These are phyloP conservation scores for Sclerotinia borealis DNA, from an alignment of 2,329 filamentous ascomycete species.

Conservation along the genomic window DNA sequence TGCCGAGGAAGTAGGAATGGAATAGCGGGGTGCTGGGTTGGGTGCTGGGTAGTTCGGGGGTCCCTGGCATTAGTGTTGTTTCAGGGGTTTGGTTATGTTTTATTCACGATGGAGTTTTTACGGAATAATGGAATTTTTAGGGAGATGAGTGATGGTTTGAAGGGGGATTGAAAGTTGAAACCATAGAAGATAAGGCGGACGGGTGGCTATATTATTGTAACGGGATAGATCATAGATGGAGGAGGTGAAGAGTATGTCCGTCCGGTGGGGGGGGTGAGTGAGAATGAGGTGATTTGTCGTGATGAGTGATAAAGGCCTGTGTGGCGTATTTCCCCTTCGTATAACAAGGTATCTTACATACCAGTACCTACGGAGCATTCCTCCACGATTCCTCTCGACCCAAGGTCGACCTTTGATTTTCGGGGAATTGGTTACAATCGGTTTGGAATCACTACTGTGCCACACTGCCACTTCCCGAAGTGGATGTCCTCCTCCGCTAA, in stretches of 20 bases:
- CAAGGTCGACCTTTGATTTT: not conserved
- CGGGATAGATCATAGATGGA: too few species aligned
- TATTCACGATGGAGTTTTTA: not conserved
- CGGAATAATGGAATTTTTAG: not conserved
- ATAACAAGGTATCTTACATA: not conserved
- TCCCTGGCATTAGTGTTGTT: slow-evolving; percentile 1
- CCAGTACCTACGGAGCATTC: too few species aligned
- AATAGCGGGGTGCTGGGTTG: not conserved
- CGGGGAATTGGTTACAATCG: too few species aligned
- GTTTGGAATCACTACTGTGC: not conserved
- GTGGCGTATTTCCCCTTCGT: not conserved
- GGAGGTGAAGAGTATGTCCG: not conserved
- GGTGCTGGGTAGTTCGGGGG: too few species aligned
- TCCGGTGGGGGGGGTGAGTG: not conserved
- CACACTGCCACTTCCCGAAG: not conserved
- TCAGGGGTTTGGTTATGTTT: not conserved
- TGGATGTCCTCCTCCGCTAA: not conserved
- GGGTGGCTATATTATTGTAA: not conserved
- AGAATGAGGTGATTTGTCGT: not conserved
- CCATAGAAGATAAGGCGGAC: not conserved
- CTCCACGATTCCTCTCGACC: not conserved
- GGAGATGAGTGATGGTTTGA: too few species aligned
- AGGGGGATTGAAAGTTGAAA: not conserved
- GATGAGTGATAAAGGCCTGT: not conserved
- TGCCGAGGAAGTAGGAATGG: not conserved